A percentile compares a stretch with the other conserved stretches of the same genome.
These are phyloP conservation scores for Oryza punctata DNA, from an alignment of 176 grass and related monocot genomes.

Conservation along the genomic window DNA sequence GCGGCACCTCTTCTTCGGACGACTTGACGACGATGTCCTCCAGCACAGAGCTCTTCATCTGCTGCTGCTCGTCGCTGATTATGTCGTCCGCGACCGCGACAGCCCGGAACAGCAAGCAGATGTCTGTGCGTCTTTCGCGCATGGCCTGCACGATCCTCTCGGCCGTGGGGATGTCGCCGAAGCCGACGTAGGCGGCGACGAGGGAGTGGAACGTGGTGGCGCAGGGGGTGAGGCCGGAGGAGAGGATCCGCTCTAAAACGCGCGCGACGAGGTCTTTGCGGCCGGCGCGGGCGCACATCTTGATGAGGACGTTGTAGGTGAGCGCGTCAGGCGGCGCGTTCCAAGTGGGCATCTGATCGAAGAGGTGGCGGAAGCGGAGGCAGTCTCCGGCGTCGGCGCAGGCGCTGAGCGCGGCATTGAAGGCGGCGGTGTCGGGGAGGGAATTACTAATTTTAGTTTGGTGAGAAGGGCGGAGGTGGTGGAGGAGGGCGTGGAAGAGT, in stretches of 20 bases:
- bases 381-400: slow-evolving; percentile 71
- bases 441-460: slow-evolving; percentile 3
- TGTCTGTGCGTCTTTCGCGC: slow-evolving; percentile 65
- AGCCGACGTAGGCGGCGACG: slow-evolving; percentile 81
- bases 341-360: slow-evolving; percentile 66
- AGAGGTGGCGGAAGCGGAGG: slow-evolving; percentile 60
- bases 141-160: slow-evolving; percentile 86
- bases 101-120: slow-evolving; percentile 53
- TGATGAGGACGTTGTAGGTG: slow-evolving; percentile 80
- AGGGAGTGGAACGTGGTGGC: slow-evolving; percentile 75
- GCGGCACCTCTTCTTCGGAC: not conserved
- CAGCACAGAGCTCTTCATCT: slow-evolving; percentile 46
- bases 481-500: no score
- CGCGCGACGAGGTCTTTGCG: slow-evolving; percentile 63
- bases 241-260: slow-evolving; percentile 52
- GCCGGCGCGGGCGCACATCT: slow-evolving; percentile 76
- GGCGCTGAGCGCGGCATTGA: slow-evolving; percentile 80
- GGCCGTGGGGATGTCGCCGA: slow-evolving; percentile 57
- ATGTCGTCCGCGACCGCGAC: not conserved
- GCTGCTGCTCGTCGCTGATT: not conserved
- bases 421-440: slow-evolving; percentile 76
- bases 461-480: not conserved
- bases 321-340: slow-evolving; percentile 53
- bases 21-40: slow-evolving; percentile 55
- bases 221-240: slow-evolving; percentile 51